Percentiles rank a stretch among this genome's conserved stretches.
These are phyloP conservation scores for Ascochyta koolunga DNA, from an alignment of 2,329 filamentous ascomycete genomes.

Conservation along the genomic window DNA sequence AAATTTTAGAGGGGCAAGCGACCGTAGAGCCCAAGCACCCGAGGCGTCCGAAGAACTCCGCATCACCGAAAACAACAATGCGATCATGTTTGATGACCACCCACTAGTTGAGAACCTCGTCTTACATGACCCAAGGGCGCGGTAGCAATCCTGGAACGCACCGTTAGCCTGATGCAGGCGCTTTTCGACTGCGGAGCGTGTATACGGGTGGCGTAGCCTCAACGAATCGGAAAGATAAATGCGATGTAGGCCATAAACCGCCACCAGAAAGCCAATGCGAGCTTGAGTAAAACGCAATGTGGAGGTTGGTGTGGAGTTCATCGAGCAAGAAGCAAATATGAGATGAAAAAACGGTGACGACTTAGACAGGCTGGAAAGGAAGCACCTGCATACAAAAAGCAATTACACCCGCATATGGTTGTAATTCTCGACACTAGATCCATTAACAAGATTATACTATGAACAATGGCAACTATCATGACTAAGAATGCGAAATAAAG, in stretches of 20 bases:
- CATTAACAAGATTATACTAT: background rate
- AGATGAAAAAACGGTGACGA: slow-evolving; percentile 5
- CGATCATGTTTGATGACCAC: background rate
- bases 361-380: slow-evolving; percentile 3
- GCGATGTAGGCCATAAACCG: background rate
- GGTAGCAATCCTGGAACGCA: slow-evolving; percentile 6
- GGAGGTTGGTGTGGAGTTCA: slow-evolving; percentile 9
- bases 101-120: background rate
- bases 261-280: background rate
- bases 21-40: background rate
- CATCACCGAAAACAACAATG: background rate
- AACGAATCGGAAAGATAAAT: background rate
- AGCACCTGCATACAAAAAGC: slow-evolving; percentile 14
- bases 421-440: background rate
- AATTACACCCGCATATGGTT: background rate
- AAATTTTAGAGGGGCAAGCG: background rate
- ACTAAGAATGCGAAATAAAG: slow-evolving; percentile 2
- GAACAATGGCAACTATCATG: background rate
- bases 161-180: slow-evolving; percentile 3
- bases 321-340: slow-evolving; percentile 8
- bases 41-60: slow-evolving; percentile 15
- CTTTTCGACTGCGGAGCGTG: background rate
- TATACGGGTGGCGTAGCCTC: background rate
- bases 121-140: background rate
- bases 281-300: background rate